Percentiles rank a stretch among this genome's conserved stretches.
These are phyloP conservation scores for Agarophyton chilense DNA, from an alignment of 23 red algal species.

Conservation along the genomic window DNA sequence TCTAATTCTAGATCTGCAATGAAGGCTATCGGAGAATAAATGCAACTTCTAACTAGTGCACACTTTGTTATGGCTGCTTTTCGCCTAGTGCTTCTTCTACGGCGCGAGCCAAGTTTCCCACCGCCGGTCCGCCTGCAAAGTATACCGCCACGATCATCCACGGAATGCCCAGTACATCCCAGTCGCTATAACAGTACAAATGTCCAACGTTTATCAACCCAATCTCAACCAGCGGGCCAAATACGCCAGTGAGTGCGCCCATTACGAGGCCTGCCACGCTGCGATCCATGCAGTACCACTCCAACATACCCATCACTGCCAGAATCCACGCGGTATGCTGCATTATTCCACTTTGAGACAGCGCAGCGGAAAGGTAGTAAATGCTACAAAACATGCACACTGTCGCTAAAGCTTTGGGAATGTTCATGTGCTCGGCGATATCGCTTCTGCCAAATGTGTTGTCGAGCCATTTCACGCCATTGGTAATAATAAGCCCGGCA, in stretches of 20 bases:
- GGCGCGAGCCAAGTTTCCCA: conserved; percentile 15
- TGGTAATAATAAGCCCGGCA: conserved; percentile 14
- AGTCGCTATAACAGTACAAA: background rate
- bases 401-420: conserved; percentile 26
- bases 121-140: conserved; percentile 35
- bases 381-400: conserved; percentile 27
- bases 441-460: background rate
- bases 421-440: background rate
- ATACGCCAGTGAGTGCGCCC: background rate
- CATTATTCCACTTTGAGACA: background rate
- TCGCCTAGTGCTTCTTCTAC: background rate
- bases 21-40: conserved; percentile 67
- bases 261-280: background rate
- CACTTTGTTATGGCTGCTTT: background rate
- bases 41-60: background rate
- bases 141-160: conserved; percentile 40
- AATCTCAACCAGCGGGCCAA: background rate
- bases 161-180: conserved; percentile 32
- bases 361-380: conserved; percentile 28
- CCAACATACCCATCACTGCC: background rate
- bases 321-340: background rate
- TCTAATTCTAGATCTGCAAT: conserved; percentile 66
- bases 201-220: conserved; percentile 28
- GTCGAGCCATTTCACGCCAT: conserved; percentile 9
- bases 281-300: conserved; percentile 34